Evolutionary conservation across 768 basidiomycete species (phyloP).

Genomic region (Pulveroboletus sp.): DNA sequence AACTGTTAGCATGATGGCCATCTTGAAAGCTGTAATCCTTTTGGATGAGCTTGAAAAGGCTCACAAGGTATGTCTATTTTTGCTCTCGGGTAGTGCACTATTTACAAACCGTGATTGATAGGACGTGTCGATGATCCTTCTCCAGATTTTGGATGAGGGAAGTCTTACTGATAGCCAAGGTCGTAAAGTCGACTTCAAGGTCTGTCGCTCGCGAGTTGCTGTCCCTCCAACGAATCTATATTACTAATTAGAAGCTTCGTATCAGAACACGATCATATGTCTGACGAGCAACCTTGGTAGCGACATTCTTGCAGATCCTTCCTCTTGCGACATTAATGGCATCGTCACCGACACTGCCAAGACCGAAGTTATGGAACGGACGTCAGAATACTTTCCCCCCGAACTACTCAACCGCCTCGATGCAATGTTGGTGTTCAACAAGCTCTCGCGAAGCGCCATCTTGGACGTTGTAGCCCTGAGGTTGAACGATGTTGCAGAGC

Average conservation of each 20-base stretch:
- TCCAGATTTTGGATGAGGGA: conserved; percentile 91
- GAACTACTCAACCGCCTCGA: conserved; percentile 89
- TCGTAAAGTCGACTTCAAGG: conserved; percentile 88
- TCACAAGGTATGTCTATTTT: conserved; percentile 53
- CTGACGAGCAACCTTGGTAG: conserved; percentile 85
- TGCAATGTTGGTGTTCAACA: conserved; percentile 86
- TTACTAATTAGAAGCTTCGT: background rate
- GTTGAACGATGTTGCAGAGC: conserved; percentile 63
- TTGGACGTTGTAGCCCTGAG: conserved; percentile 76
- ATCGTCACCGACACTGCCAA: conserved; percentile 58
- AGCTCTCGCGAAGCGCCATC: conserved; percentile 69
- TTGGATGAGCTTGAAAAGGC: conserved; percentile 73
- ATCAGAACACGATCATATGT: conserved; percentile 87
- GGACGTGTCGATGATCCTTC: conserved; percentile 86
- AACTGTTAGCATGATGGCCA: background rate
- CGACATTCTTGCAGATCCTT: conserved; percentile 66
- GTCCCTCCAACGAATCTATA: background rate
- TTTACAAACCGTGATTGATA: conserved; percentile 15
- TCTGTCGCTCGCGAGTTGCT: conserved; percentile 15
- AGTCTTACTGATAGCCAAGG: conserved; percentile 88
- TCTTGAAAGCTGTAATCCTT: conserved; percentile 49
- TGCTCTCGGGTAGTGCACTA: background rate
- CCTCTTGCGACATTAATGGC: conserved; percentile 60
- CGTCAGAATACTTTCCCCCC: conserved; percentile 79
- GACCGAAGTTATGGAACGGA: conserved; percentile 66